Base-by-base conservation (phyloP, 2,329 filamentous ascomycete genomes). In the Monosporascus sp. region DNA sequence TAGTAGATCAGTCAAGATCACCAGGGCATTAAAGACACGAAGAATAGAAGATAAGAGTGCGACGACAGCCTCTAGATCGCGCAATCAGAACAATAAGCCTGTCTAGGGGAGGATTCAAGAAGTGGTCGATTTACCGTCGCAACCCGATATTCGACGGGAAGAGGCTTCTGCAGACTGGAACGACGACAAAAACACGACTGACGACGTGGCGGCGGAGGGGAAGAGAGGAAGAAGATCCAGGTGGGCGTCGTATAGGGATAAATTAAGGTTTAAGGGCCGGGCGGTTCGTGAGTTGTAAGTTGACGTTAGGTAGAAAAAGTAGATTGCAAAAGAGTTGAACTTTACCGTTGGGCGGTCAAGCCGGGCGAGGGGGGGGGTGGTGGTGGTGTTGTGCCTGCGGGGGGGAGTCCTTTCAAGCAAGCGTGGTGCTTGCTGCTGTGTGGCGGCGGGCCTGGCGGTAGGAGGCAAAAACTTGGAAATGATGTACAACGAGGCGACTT, bases 1-100 rank as follows among this genome's bases (percentile, higher is more conserved):
- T 50, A 51, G 43, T 41, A 48, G 41, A 55, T 55, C 53, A 55
- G 48, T 48, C 36, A 55, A 55, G 53, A 55, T 50, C 53, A 55
- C 53, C 53, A 50, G 17, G 11, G 14, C 31, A 46, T 15, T 17
- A 46, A 46, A 46, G 24, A 46, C 22, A 31, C n/a, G 15, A 18
- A 44, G 17, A 24, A 14, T 20, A 44, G 41, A 25, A 15, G 11
- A 44, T 18, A 44, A 45, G 25, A 31, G 14, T 7, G n/a, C 9
- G 39, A n/a, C n/a, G 20, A 43, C 18, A 43, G 39, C 17, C 39
- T 22, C 18, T 11, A 14, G 20, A 20, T 14, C 17, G 11, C 18
- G 39, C 39, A 43, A 43, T 24, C 39, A 43, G 24, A 43, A 43
- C 9, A 43, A 22, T 20, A 3, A 24, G 5, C 5, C 17, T 7